Base-by-base conservation (phyloP, 2,329 filamentous ascomycete species). In the Triangularia setosa region DNA sequence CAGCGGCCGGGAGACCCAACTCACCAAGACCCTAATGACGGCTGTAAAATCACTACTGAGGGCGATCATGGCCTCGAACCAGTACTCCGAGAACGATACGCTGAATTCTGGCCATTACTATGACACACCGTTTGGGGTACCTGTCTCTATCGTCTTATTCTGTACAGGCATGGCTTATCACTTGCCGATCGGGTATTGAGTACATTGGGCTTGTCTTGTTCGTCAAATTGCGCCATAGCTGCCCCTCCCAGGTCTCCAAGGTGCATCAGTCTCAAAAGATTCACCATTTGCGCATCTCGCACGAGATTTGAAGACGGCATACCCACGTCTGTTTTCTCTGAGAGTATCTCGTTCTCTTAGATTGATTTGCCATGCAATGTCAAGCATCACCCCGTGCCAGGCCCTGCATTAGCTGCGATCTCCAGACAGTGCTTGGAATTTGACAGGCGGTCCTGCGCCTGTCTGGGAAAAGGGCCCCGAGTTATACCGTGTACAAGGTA, bases 141-240 rank as follows among this genome's bases (percentile, higher is more conserved):
- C 7, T 3, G 6, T 21, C 40, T 55, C 52, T 27, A n/a, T 11
- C 14, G 4, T 11, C 8, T 64, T 70, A 65, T 70, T 69, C 23
- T 71, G 69, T 71, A 68, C 40, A 18, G 9, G 14, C 12, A 5
- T 2, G 16, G 18, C 35, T 56, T 58, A 28, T 12, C 52, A 52
- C 60, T 63, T 62, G 61, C 57, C 65, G 56, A 33, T 4, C 44
- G 48, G 53, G 65, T 71, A 71, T 61, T 55, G 16, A 16, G 60
- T 67, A 71, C 69, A 56, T 67, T 33, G 62, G 65, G 58, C 61
- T 64, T 64, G 62, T 66, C 59, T 40, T 65, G 61, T 54, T 58
- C 56, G 62, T 64, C 65, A 68, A 63, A 71, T 71, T 71, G 69
- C 70, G 69, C 69, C 66, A 71, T 71, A 62, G 66, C 67, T 66